Conservation (phyloP, 2,329 filamentous ascomycete species). For the Aspergillus vadensis region DNA sequence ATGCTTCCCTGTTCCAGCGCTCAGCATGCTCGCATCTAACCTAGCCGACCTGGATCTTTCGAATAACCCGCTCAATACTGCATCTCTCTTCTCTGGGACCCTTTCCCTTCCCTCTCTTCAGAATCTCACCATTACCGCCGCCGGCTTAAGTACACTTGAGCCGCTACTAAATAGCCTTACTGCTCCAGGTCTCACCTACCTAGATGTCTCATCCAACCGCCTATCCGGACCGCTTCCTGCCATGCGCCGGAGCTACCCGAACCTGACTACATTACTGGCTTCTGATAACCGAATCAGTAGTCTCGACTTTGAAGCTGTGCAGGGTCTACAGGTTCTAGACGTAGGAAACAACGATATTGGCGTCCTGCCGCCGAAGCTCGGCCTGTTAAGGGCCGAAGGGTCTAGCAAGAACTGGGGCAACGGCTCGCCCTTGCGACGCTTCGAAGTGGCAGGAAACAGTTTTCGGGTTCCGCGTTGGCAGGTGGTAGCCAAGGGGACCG, state of each 20-base stretch:
- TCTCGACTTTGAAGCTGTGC: conserved; percentile 71
- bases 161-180: conserved; percentile 66
- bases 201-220: conserved; percentile 84
- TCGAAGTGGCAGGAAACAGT: conserved; percentile 81
- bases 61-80: conserved; percentile 69
- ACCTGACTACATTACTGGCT: conserved; percentile 68
- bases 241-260: conserved; percentile 69
- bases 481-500: conserved; percentile 82
- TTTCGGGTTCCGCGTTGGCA: conserved; percentile 87
- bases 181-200: conserved; percentile 73
- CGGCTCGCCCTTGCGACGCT: conserved; percentile 58
- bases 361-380: conserved; percentile 77
- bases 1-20: conserved; percentile 64
- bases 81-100: conserved; percentile 65
- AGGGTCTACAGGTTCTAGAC: conserved; percentile 74
- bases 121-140: conserved; percentile 74
- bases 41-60: conserved; percentile 73
- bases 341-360: conserved; percentile 83
- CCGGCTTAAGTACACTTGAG: conserved; percentile 70
- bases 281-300: conserved; percentile 78
- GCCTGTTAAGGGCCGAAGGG: conserved; percentile 67
- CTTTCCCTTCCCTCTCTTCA: conserved; percentile 72
- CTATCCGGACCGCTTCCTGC: conserved; percentile 66
- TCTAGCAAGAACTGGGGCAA: conserved; percentile 38
- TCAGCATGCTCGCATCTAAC: conserved; percentile 70